These are phyloP conservation scores for Cadophora sp. DNA, from an alignment of 2,329 filamentous ascomycete species.

Conservation along the genomic window DNA sequence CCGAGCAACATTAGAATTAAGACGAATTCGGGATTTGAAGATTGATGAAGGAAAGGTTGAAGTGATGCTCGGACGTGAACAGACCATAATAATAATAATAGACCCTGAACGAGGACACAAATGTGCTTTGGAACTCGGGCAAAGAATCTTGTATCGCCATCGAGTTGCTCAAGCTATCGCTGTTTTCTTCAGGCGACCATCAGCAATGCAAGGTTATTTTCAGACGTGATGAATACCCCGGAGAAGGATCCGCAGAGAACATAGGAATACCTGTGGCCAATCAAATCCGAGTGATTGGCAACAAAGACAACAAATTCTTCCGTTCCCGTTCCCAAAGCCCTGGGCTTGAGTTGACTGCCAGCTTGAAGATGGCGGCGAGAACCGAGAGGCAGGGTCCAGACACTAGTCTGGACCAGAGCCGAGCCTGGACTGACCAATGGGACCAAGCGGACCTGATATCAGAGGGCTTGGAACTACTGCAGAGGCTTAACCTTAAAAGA, in stretches of 20 bases:
- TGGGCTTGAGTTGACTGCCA: neutral
- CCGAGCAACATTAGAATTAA: neutral
- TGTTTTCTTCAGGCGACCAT: neutral
- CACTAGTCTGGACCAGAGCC: conserved; percentile 1
- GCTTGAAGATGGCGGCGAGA: neutral
- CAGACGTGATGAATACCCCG: neutral
- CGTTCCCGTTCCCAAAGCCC: neutral
- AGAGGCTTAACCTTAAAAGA: neutral
- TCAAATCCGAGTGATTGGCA: neutral
- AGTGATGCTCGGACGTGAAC: neutral
- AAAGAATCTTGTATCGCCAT: neutral
- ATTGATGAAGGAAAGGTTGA: neutral
- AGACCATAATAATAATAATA: neutral
- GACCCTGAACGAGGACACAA: neutral
- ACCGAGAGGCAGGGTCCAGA: neutral
- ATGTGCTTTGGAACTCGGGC: neutral
- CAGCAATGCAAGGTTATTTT: neutral
- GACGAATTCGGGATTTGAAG: neutral
- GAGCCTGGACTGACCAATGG: neutral
- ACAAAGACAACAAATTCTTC: neutral
- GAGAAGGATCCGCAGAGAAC: neutral
- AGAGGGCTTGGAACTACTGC: neutral
- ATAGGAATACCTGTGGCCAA: neutral
- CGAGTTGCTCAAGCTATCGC: neutral
- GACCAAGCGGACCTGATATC: neutral